phyloP scores from a whole-genome alignment of 179 eudicot species.

The Silene vulgaris region DNA sequence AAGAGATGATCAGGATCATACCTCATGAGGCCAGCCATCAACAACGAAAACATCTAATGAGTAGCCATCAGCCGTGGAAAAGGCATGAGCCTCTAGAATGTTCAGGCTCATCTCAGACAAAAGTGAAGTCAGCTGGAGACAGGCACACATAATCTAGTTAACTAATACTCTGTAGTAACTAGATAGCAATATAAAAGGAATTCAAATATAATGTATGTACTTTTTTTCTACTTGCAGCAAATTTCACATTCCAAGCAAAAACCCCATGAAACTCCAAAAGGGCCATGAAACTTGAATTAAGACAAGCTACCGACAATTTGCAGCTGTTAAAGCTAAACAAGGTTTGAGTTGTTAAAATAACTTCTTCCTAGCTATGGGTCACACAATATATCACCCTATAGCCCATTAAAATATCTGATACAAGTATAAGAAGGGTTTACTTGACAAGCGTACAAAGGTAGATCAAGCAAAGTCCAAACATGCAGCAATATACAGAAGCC shows the following conservation, averaged over 20 bases:
- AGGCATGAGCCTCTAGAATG: constrained; percentile 95
- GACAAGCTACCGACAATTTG: neutral
- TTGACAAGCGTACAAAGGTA: neutral
- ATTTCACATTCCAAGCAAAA: neutral
- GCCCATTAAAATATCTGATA: neutral
- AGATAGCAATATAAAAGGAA: neutral
- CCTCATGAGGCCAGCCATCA: constrained; percentile 81
- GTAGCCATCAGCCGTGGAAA: constrained; percentile 80
- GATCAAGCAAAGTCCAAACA: neutral
- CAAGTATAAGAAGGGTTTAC: constrained; percentile 3
- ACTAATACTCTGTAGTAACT: neutral
- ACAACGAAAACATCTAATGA: constrained; percentile 91
- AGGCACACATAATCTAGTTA: constrained; percentile 11
- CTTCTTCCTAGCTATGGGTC: neutral
- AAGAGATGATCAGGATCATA: constrained; percentile 21
- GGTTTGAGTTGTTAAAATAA: neutral
- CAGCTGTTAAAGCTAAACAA: neutral
- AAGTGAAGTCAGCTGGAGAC: constrained; percentile 70
- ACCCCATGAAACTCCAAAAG: no score
- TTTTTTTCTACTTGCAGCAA: neutral
- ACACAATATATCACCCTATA: neutral
- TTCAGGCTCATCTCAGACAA: constrained; percentile 78
- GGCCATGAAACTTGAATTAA: neutral
- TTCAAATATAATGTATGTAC: neutral
- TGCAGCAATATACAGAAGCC: neutral